Conservation (phyloP, 768 basidiomycete genomes). For the Mycena venus region DNA sequence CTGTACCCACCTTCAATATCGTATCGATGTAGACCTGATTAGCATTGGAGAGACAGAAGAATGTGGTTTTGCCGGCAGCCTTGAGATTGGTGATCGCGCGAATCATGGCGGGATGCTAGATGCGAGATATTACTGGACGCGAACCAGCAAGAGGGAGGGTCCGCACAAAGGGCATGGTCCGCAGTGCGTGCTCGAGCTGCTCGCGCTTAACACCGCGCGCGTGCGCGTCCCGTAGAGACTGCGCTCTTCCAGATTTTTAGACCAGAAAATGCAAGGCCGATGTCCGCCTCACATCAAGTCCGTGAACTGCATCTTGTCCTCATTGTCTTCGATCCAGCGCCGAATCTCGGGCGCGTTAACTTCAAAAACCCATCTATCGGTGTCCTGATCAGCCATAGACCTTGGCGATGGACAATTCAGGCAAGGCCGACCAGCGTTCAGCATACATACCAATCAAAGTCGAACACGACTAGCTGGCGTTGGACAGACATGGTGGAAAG, state of each 20-base stretch:
- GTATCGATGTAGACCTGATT: constrained; percentile 93
- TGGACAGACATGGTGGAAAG: background rate
- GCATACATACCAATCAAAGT: constrained; percentile 90
- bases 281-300: constrained; percentile 86
- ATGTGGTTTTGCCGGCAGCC: constrained; percentile 72
- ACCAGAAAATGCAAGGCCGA: constrained; percentile 6
- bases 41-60: constrained; percentile 94
- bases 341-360: constrained; percentile 90
- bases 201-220: constrained; percentile 75
- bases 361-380: constrained; percentile 93
- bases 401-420: constrained; percentile 51
- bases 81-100: constrained; percentile 89
- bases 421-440: background rate
- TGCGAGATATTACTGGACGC: background rate
- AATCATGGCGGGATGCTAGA: constrained; percentile 96
- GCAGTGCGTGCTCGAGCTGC: constrained; percentile 84
- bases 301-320: constrained; percentile 85
- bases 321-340: constrained; percentile 79
- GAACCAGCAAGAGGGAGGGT: background rate
- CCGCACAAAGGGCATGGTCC: constrained; percentile 89
- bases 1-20: constrained; percentile 78
- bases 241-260: constrained; percentile 60
- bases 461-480: constrained; percentile 89
- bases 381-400: constrained; percentile 96
- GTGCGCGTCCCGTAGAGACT: constrained; percentile 79